Evolutionary conservation across 495 filamentous ascomycete genomes (phyloP), one percentile per base, ranked within the genome.

Genomic region (Hypoxylon crocopeplum): DNA sequence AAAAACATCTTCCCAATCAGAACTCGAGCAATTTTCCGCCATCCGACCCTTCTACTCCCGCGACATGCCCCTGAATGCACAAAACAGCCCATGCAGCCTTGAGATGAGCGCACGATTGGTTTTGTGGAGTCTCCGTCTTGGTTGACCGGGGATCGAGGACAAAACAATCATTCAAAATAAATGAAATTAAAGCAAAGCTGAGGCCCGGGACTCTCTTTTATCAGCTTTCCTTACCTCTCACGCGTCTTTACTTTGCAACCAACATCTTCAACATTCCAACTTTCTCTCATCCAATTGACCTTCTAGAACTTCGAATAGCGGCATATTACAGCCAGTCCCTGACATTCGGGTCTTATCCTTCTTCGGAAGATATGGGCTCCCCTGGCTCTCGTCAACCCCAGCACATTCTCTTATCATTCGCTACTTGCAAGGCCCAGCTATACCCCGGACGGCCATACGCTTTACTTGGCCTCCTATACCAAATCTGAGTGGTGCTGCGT

Each of bases 361-460:
- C 38, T 50, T 55, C 34, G 37, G 48, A 29, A 39, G 40, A 39
- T 39, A 66, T 66, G 62, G 56, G 57, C 50, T 32, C 51, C 62
- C 40, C 48, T 37, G 47, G 56, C 48, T 33, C 47, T 56, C 49
- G 41, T 56, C 30, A 11, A 59, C 57, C 51, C 44, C 48, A 60
- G 55, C 34, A 59, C 19, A 48, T 51, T 64, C 60, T 49, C 55
- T 58, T 56, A 68, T 68, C 64, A 65, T 67, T 62, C 64, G 61
- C 8, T 53, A 56, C 64, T 27, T 27, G 47, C 48, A 64, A 48
- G 38, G 7, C 7, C 48, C 45, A 51, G 52, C 54, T 56, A 32
- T 30, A 56, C 49, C 62, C 62, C 46, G 39, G 56, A 22, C 56
- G 49, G 33, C 48, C 39, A 46, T 51, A 56, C 62, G 33, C 20